These are phyloP conservation scores for Fusarium annulatum DNA, from an alignment of 2,329 filamentous ascomycete genomes.

Conservation along the genomic window DNA sequence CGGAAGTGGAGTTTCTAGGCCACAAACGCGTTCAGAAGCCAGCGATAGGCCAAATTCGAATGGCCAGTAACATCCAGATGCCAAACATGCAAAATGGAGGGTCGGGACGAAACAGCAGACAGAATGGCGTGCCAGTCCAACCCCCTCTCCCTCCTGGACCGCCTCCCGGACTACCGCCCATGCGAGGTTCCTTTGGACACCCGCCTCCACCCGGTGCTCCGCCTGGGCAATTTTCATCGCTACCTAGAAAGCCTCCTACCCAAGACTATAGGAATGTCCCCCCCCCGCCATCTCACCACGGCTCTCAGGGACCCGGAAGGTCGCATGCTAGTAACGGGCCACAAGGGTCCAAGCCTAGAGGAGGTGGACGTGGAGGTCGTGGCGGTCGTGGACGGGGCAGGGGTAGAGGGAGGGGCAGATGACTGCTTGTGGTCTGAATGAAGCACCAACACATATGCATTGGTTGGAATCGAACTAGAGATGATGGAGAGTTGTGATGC, in stretches of 20 bases:
- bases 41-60: conserved; percentile 51
- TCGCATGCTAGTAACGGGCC: conserved; percentile 30
- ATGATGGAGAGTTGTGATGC: conserved; percentile 23
- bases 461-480: conserved; percentile 16
- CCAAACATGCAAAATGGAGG: conserved; percentile 39
- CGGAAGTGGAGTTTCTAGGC: conserved; percentile 58
- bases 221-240: conserved; percentile 39
- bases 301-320: conserved; percentile 18
- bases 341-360: conserved; percentile 34
- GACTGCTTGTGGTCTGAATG: conserved; percentile 12
- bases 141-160: conserved; percentile 55
- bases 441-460: background rate
- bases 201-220: conserved; percentile 41
- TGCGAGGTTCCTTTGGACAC: conserved; percentile 35
- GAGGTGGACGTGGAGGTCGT: conserved; percentile 39
- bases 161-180: conserved; percentile 46
- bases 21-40: conserved; percentile 48
- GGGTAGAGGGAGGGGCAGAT: conserved; percentile 46
- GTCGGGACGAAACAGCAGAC: conserved; percentile 29
- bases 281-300: conserved; percentile 44
- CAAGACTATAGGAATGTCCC: conserved; percentile 47
- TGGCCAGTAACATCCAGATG: conserved; percentile 56
- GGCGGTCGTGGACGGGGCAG: conserved; percentile 46
- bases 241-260: conserved; percentile 48
- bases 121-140: conserved; percentile 40